Evolutionary conservation across 179 eudicot genomes (phyloP), one percentile per base, ranked within the genome.

Genomic region (Spergularia azorica): DNA sequence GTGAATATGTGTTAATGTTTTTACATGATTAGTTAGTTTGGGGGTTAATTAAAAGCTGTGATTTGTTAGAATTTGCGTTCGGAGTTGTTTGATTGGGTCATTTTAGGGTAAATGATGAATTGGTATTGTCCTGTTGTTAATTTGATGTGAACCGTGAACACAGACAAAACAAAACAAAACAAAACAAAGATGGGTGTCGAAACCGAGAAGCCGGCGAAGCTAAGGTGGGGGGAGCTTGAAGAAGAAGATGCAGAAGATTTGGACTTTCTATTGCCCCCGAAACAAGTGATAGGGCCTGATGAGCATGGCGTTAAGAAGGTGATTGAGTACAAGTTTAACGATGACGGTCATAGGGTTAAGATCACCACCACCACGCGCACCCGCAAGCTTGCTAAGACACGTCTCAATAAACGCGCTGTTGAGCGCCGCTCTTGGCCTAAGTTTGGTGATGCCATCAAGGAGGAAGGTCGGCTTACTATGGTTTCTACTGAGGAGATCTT

Each of bases 381-480:
- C 43, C 86, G 95, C 0, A 92, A 89, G 68, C 86, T 92, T 3
- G 97, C 89, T 8, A 82, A 87, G 60, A 89, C 95, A 0, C 88
- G 86, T 0, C 85, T 92, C 39, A 91, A 93, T 80, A 92, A 89
- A 72, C 80, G 87, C 50, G 97, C 97, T 0, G 76, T 92, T 2
- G 94, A 91, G 79, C 84, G 97, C 1, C 75, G 97, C 0, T 84
- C 91, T 0, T 92, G 97, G 97, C 41, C 80, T 15, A 91, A 92
- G 80, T 92, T 91, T 66, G 96, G 97, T 12, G 97, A 91, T 55
- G 96, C 94, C 11, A 87, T 89, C 36, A 80, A 82, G 15, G 97
- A 90, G 76, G 97, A 92, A 56, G 88, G 81, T 59, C 77, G 89
- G 8, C 87, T 90, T 16, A 92, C 95, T 38, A 86, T 88, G 89